Evolutionary conservation across 345 rosid species (phyloP).

Genomic region (Arabidopsis arenosa): DNA sequence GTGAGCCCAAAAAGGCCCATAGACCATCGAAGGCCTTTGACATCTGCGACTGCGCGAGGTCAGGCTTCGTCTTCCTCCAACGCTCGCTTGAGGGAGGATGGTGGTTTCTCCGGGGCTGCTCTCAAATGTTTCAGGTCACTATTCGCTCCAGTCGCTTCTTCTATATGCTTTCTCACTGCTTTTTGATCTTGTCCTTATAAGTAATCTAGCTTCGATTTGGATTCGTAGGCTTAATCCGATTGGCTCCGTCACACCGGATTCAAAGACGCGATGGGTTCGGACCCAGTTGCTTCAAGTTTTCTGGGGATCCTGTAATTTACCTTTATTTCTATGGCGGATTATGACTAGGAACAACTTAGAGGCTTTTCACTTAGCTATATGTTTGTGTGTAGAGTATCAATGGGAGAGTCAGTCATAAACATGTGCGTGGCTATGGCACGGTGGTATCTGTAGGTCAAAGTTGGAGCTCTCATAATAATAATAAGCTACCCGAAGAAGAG

Average conservation of each 20-base stretch:
- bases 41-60: neutral
- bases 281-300: constrained; percentile 17
- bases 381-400: constrained; percentile 23
- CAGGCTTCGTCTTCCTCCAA: constrained; percentile 6
- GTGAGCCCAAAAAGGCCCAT: constrained; percentile 28
- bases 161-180: neutral
- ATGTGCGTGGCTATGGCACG: constrained; percentile 16
- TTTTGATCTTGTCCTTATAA: neutral
- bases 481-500: constrained; percentile 45
- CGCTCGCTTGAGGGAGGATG: constrained; percentile 25
- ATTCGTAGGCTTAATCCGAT: constrained; percentile 26
- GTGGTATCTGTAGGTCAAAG: constrained; percentile 36
- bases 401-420: constrained; percentile 35
- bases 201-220: neutral
- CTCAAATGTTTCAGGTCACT: constrained; percentile 35
- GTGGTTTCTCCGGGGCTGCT: constrained; percentile 31
- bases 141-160: neutral
- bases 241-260: constrained; percentile 20
- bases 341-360: neutral
- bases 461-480: constrained; percentile 38
- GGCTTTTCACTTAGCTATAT: neutral
- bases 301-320: constrained; percentile 21
- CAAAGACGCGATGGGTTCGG: constrained; percentile 25
- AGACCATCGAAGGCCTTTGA: neutral
- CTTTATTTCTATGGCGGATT: neutral